Conservation (phyloP, 1,284 basidiomycete species). For the Baeospora myosura region DNA sequence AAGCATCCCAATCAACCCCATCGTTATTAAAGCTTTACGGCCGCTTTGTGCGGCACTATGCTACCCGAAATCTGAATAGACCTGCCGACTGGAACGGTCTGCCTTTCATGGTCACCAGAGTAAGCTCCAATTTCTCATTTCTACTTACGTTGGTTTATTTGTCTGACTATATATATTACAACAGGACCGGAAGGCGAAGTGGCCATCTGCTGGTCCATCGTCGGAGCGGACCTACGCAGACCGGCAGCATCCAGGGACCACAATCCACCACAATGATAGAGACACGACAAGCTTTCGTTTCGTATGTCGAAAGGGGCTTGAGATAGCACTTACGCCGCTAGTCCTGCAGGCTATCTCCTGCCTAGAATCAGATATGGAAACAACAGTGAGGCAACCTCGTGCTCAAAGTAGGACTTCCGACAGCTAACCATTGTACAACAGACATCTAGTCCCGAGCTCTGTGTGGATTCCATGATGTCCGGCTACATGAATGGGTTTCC, state of each 20-base stretch:
- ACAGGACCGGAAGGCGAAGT: too few relatives aligned
- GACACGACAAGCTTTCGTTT: constrained; percentile 28
- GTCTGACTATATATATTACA: not conserved
- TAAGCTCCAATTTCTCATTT: constrained; percentile 10
- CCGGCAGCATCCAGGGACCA: not conserved
- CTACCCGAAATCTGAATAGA: constrained; percentile 18
- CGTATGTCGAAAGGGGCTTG: constrained; percentile 25
- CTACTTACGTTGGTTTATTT: not conserved
- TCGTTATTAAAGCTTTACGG: constrained; percentile 34
- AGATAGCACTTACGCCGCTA: constrained; percentile 39
- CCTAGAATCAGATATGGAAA: constrained; percentile 37
- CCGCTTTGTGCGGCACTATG: constrained; percentile 30
- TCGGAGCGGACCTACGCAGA: too few relatives aligned
- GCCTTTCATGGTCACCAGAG: constrained; percentile 27
- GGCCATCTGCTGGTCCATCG: too few relatives aligned
- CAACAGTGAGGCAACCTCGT: constrained; percentile 26
- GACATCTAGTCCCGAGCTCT: constrained; percentile 36
- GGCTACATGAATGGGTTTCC: constrained; percentile 29
- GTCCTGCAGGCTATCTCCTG: constrained; percentile 27
- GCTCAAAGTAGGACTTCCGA: not conserved
- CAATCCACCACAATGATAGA: constrained; percentile 11
- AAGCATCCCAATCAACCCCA: constrained; percentile 11
- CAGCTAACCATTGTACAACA: constrained; percentile 14
- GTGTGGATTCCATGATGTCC: constrained; percentile 39
- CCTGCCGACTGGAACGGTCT: constrained; percentile 27